Conservation (phyloP, 768 basidiomycete genomes). For the Lyophyllum semitale region DNA sequence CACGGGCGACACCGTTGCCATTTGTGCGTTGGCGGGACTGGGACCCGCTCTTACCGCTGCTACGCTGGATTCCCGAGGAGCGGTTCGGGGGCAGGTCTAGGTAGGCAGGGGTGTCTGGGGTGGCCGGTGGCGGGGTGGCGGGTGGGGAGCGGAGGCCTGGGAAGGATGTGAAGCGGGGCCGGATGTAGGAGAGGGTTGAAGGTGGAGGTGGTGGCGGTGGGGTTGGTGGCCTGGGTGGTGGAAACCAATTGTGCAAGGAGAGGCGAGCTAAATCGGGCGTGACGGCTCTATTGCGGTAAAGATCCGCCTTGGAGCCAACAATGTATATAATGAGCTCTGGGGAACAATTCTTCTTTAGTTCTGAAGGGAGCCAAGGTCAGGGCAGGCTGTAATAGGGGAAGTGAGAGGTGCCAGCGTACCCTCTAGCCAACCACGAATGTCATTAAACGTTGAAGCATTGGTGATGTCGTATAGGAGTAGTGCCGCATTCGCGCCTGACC, state of each 20-base stretch:
- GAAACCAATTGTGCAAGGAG: constrained; percentile 86
- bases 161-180: constrained; percentile 77
- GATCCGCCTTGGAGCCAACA: constrained; percentile 91
- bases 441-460: constrained; percentile 84
- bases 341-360: constrained; percentile 87
- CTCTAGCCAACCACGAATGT: constrained; percentile 90
- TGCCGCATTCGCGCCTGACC: constrained; percentile 86
- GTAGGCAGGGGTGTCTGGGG: constrained; percentile 63
- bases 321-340: constrained; percentile 92
- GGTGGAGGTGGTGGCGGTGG: constrained; percentile 66
- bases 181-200: constrained; percentile 74
- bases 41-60: constrained; percentile 48
- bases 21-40: constrained; percentile 49
- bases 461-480: constrained; percentile 96
- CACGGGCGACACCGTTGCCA: constrained; percentile 40
- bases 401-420: constrained; percentile 46
- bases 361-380: constrained; percentile 40
- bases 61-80: constrained; percentile 53
- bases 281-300: constrained; percentile 70
- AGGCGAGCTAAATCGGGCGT: constrained; percentile 83
- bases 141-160: constrained; percentile 66
- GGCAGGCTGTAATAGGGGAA: constrained; percentile 15
- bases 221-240: constrained; percentile 69
- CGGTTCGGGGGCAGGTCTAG: constrained; percentile 61
- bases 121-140: constrained; percentile 39